These are phyloP conservation scores for Megacollybia platyphylla DNA, from an alignment of 1,284 basidiomycete genomes.

Conservation along the genomic window DNA sequence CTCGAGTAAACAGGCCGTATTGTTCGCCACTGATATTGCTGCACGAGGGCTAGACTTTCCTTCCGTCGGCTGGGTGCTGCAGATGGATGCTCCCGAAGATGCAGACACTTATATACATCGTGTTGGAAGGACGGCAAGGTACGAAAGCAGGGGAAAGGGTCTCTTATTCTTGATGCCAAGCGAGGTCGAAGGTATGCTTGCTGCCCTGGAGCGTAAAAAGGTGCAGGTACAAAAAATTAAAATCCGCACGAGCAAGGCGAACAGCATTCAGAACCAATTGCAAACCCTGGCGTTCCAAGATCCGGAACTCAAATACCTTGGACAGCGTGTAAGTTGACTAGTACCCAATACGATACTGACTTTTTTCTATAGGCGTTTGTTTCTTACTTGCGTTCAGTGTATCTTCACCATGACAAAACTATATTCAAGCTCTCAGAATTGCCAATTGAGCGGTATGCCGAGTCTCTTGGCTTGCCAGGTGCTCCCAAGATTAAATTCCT, in stretches of 20 bases:
- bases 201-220: conserved; percentile 60
- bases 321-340: conserved; percentile 51
- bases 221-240: conserved; percentile 80
- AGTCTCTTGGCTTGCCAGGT: conserved; percentile 86
- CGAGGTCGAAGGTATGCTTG: conserved; percentile 85
- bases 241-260: conserved; percentile 81
- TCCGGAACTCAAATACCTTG: conserved; percentile 95
- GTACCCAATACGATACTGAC: neutral
- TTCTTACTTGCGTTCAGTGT: conserved; percentile 87
- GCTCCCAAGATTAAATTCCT: conserved; percentile 94
- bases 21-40: conserved; percentile 96
- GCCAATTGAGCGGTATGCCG: conserved; percentile 78
- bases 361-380: conserved; percentile 71
- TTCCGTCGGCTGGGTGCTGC: conserved; percentile 93
- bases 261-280: conserved; percentile 78
- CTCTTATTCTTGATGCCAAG: conserved; percentile 79
- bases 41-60: conserved; percentile 97
- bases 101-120: conserved; percentile 98
- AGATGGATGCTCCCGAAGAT: conserved; percentile 96
- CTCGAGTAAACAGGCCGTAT: conserved; percentile 64
- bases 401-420: conserved; percentile 90
- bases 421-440: conserved; percentile 82
- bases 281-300: conserved; percentile 94
- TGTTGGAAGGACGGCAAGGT: conserved; percentile 91
- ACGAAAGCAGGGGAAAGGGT: conserved; percentile 83